Conservation (phyloP, 176 grass and related monocot genomes). For the Cymbopogon citratus region DNA sequence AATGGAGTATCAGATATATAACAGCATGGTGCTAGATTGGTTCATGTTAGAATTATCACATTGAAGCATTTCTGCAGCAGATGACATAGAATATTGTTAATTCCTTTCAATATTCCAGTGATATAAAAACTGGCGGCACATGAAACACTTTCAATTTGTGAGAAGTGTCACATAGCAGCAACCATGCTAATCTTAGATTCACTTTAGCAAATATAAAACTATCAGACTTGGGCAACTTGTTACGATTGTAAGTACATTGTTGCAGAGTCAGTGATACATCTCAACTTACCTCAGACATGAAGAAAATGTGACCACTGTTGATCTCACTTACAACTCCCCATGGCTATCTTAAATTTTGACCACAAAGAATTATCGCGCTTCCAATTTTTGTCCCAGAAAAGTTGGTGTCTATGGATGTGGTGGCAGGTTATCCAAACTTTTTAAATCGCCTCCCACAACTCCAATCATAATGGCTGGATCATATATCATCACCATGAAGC, state of each 20-base stretch:
- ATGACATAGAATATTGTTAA: no score
- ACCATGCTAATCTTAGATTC: background rate
- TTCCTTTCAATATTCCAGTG: no score
- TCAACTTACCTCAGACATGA: background rate
- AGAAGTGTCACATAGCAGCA: background rate
- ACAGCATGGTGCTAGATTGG: no score
- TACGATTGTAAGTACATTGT: background rate
- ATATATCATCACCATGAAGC: background rate
- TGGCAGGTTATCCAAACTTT: background rate
- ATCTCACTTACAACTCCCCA: conserved; percentile 2
- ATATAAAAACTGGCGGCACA: no score
- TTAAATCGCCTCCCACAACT: background rate
- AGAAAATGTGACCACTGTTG: background rate
- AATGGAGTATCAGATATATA: no score
- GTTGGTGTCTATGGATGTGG: background rate
- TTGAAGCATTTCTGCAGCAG: no score
- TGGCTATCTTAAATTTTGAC: background rate
- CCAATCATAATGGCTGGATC: background rate
- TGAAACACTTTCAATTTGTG: no score
- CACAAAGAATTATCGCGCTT: background rate
- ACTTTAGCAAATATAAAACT: background rate
- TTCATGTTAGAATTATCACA: no score
- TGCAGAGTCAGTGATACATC: background rate
- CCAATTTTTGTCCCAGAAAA: background rate
- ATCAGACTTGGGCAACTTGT: background rate